Base-by-base conservation (phyloP, 2,329 filamentous ascomycete species). In the Tolypocladium tropicale region DNA sequence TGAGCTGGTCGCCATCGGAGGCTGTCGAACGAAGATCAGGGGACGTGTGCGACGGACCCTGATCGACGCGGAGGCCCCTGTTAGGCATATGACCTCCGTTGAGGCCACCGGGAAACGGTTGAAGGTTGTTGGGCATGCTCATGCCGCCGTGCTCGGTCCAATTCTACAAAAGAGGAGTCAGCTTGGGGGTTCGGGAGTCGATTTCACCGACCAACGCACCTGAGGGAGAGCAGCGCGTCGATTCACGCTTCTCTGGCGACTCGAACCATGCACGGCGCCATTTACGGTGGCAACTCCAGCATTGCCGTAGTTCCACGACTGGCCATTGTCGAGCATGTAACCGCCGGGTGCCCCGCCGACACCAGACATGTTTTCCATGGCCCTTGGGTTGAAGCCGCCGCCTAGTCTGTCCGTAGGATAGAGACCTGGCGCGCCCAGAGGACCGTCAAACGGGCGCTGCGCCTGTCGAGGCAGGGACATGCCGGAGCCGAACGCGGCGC, bases 1-100 rank as follows among this genome's bases (percentile, higher is more conserved):
- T 99, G 58, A 99, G 83, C 74, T 97, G 93, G 63, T 96, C 93
- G 56, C 84, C 80, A 52, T 84, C 81, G 66, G 65, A 76, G 58
- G 66, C 73, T 63, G 60, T 74, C 57, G 66, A 75, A 72, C 75
- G 67, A 57, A 75, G 61, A 61, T 74, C 71, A 49, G 73, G 73
- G 12, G 73, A 73, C 52, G 68, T 62, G 57, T 75, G 74, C 12
- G 72, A 67, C 58, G 69, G 72, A 30, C 68, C 68, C 55, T 71
- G 72, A 30, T 76, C 72, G 52, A 71, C 73, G n/a, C 75, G 72
- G n/a, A 76, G 72, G 41, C 68, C 66, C n/a, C 72, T 70, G 55
- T 73, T 74, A 6, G 70, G 63, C 61, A 76, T 63, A 53, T 67
- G 69, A 52, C 68, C 68, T 49, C 68, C 70, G 41, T 69, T 67